Percentiles rank a stretch among this genome's conserved stretches.
Evolutionary conservation across 2,329 filamentous ascomycete genomes (phyloP).

Genomic region (Coniochaeta hoffmannii): DNA sequence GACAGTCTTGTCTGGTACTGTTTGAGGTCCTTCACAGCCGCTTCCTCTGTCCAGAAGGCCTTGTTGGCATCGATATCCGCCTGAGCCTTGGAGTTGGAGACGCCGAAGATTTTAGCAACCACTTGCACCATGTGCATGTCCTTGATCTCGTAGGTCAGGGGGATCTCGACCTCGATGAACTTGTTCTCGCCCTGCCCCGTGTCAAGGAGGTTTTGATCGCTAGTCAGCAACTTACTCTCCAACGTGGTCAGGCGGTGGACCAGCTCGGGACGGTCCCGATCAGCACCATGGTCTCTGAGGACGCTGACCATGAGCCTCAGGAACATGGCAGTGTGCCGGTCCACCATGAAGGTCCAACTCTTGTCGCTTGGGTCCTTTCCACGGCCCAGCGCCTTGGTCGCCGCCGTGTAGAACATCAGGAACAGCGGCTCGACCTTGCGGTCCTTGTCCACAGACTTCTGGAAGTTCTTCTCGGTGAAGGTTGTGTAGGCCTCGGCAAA

Average conservation of each 20-base stretch:
- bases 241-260: conserved; percentile 70
- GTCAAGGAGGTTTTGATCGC: conserved; percentile 79
- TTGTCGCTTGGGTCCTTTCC: conserved; percentile 72
- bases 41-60: conserved; percentile 81
- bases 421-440: conserved; percentile 86
- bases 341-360: conserved; percentile 83
- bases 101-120: conserved; percentile 79
- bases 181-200: conserved; percentile 52
- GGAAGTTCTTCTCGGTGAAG: conserved; percentile 81
- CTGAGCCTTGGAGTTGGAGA: conserved; percentile 73
- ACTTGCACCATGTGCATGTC: conserved; percentile 92
- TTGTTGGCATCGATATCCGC: conserved; percentile 79
- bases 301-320: conserved; percentile 77
- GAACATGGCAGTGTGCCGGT: conserved; percentile 91
- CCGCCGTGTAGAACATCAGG: conserved; percentile 92
- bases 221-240: conserved; percentile 88
- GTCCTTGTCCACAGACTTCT: conserved; percentile 89
- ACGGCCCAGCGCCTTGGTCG: conserved; percentile 77
- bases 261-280: conserved; percentile 78
- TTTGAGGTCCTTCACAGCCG: conserved; percentile 85
- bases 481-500: conserved; percentile 93
- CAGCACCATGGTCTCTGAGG: conserved; percentile 76
- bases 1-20: conserved; percentile 85
- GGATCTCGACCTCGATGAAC: conserved; percentile 73
- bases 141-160: conserved; percentile 85